Conservation (phyloP, 2,329 filamentous ascomycete species). For the Chrysoporthe austroafricana region DNA sequence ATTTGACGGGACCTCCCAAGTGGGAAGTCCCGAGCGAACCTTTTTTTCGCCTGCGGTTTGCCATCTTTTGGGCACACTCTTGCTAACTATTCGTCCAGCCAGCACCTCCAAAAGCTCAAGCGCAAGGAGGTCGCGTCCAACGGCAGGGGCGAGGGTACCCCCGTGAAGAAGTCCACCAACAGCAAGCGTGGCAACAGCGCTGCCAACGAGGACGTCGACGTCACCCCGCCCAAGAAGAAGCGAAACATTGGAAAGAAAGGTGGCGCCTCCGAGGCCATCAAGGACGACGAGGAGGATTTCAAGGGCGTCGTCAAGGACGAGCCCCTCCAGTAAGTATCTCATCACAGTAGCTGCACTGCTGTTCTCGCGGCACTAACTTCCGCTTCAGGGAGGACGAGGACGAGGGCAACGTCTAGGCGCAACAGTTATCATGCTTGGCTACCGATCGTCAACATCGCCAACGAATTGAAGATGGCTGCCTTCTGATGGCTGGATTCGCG, state of each 20-base stretch:
- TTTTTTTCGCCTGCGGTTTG: neutral
- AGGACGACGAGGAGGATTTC: slow-evolving; percentile 17
- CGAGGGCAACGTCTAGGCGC: slow-evolving; percentile 22
- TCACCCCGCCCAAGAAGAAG: slow-evolving; percentile 9
- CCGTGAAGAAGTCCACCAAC: slow-evolving; percentile 25
- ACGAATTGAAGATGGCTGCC: slow-evolving; percentile 21
- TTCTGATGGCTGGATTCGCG: neutral
- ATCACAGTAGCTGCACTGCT: too few species aligned
- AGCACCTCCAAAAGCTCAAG: slow-evolving; percentile 42
- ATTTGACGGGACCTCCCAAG: slow-evolving; percentile 1
- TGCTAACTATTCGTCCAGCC: slow-evolving; percentile 32
- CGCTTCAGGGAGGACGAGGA: slow-evolving; percentile 17
- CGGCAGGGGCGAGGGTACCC: slow-evolving; percentile 26
- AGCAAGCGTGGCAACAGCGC: slow-evolving; percentile 29
- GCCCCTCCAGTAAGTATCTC: slow-evolving; percentile 13
- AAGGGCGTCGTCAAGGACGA: slow-evolving; percentile 17
- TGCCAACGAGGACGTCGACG: neutral
- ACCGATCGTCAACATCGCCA: neutral
- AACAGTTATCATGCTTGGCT: neutral
- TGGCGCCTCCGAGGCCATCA: neutral
- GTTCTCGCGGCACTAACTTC: neutral
- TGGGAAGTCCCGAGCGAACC: neutral
- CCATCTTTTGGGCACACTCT: neutral
- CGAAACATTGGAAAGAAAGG: neutral
- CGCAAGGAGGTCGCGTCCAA: slow-evolving; percentile 50